Evolutionary conservation across 1,284 basidiomycete genomes (phyloP), one percentile per base, ranked within the genome.

Genomic region (Cystobasidiaceae sp.): DNA sequence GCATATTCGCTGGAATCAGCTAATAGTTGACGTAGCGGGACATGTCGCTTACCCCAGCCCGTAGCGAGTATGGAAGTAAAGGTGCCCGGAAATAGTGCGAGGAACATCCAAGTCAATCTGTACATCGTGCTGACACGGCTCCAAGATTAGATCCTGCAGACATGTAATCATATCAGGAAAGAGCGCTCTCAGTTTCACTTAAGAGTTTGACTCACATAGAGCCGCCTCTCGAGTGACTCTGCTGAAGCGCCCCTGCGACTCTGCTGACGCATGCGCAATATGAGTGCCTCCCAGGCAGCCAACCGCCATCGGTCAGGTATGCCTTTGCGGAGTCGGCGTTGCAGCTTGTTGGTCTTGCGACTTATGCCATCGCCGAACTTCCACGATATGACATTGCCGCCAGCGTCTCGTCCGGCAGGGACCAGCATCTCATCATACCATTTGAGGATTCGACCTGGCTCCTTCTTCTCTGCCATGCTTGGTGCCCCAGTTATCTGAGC

Each of bases 51-150:
- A 52, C 50, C 87, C 96, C 68, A 88, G 84, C 49, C 96, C 96
- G 78, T 98, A 99, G 61, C 96, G 83, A 50, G 96, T 99, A 72
- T 87, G 85, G 76, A 98, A 99, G 79, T 93, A 84, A 59, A 94
- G 83, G 78, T 98, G 93, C 0, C 93, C 93, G 68, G 86, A 89
- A 70, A 97, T 97, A 9, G 96, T 98, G 72, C 96, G 80, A 4
- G 96, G 96, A 0, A 98, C 93, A 74, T 99, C 96, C 70, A 99
- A 81, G 79, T 99, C 96, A 73, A 98, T 98, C 80, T 98, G 96
- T 25, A 97, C 86, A 74, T 98, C 96, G 76, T 91, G 93, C 6
- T 81, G 82, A 49, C 89, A 93, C 11, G 92, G 87, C 68, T 83
- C 83, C 50, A 91, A 88, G 67, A 92, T 76, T 9, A 81, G 81